Percentiles rank a stretch among this genome's conserved stretches.
These are phyloP conservation scores for Cubamyces lactineus DNA, from an alignment of 768 basidiomycete genomes.

Conservation along the genomic window DNA sequence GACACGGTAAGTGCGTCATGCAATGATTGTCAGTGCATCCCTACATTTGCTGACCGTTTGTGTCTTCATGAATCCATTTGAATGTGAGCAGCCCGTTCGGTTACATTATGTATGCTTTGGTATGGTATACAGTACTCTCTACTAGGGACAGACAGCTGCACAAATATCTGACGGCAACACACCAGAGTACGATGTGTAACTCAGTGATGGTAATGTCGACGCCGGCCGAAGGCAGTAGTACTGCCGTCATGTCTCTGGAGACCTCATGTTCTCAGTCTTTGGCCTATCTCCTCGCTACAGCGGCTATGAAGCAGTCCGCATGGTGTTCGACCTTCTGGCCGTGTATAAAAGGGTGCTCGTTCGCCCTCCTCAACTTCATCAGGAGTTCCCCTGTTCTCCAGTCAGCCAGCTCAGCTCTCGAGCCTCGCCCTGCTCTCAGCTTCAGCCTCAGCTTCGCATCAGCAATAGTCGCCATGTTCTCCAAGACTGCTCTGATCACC, in stretches of 20 bases:
- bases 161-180: no score
- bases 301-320: neutral
- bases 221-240: neutral
- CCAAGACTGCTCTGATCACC: conserved; percentile 27
- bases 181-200: neutral
- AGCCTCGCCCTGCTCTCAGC: neutral
- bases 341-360: neutral
- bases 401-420: neutral
- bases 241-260: neutral
- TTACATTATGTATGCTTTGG: no score
- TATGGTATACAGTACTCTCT: no score
- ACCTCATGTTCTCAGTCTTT: neutral
- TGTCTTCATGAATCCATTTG: no score
- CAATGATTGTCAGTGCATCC: no score
- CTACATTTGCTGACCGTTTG: no score
- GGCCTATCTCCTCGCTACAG: neutral
- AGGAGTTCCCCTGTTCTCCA: conserved; percentile 5
- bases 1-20: no score
- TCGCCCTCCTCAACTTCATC: neutral
- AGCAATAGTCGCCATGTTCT: conserved; percentile 25
- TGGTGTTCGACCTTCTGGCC: neutral
- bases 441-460: neutral
- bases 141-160: no score
- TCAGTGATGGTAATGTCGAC: neutral
- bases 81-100: no score